Conservation (phyloP, 140 eudicot genomes). For the Stevia rebaudiana region DNA sequence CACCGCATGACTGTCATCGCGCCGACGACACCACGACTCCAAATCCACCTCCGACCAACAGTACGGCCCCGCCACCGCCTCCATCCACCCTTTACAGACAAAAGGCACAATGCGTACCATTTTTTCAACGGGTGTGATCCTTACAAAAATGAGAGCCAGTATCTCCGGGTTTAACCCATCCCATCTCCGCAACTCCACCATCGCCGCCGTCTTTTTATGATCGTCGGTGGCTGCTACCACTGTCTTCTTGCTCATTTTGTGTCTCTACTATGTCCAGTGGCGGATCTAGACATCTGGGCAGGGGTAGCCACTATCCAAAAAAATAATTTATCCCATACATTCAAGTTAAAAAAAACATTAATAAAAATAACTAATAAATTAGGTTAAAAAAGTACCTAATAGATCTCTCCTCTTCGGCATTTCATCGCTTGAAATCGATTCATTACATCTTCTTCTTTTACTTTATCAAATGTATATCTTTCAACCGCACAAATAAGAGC, state of each 20-base stretch:
- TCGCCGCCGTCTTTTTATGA: background rate
- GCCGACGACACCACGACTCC: constrained; percentile 27
- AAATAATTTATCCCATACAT: no score
- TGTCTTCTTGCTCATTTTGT: constrained; percentile 11
- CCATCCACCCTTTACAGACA: constrained; percentile 42
- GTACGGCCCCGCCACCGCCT: constrained; percentile 32
- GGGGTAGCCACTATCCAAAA: no score
- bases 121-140: constrained; percentile 24
- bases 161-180: constrained; percentile 27
- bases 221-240: background rate
- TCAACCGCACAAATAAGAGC: no score
- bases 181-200: constrained; percentile 20
- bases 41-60: constrained; percentile 37
- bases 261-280: no score
- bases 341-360: no score
- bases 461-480: no score
- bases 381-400: no score
- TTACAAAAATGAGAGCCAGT: constrained; percentile 26
- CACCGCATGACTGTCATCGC: constrained; percentile 15
- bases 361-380: no score
- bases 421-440: no score
- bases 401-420: no score
- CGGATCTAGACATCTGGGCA: no score
- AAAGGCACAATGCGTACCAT: constrained; percentile 30
- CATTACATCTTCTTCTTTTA: no score